Evolutionary conservation across 495 filamentous ascomycete genomes (phyloP), one percentile per base, ranked within the genome.

Genomic region (Parachaetomium inaequale): DNA sequence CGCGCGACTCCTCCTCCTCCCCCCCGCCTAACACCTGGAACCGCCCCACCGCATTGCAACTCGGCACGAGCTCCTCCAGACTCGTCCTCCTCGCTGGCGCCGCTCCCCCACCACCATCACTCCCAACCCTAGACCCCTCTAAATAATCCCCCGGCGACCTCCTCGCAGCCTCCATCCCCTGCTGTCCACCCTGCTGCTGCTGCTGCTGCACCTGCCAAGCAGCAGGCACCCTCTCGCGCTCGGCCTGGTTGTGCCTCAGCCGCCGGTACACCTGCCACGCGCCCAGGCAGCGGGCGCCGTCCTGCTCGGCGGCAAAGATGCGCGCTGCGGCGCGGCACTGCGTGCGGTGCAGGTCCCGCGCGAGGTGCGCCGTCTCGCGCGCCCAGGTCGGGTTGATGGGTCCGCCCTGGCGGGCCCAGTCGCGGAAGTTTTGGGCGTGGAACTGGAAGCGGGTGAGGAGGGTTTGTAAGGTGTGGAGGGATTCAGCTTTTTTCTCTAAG

Each of bases 281-380:
- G 45, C 79, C 79, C 7, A 81, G 69, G 60, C 79, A 81, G 6
- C 78, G 70, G 1, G 46, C 43, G 15, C 61, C 61, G 19, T 68
- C 68, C 45, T 78, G 69, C 52, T 72, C 69, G 23, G 73, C 74
- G 40, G 67, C 65, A 62, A 79, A 77, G 42, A 81, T 76, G 66
- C 78, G 77, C 25, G 72, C 62, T 23, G 77, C 76, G 31, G 77
- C 76, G 34, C 74, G 76, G 73, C 78, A 79, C 62, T 81, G 79
- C 5, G 77, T 76, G 38, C 76, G 74, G 65, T 80, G 79, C 2
- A 81, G 72, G 36, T 76, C 76, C 7, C 66, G 66, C 23, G 71
- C 66, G 15, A 81, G 71, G 14, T 51, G 49, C 38, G 55, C 47
- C 17, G 78, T 80, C 56, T 80, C 78, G 64, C 66, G 71, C 47